A percentile compares a stretch with the other conserved stretches of the same genome.
phyloP scores from a whole-genome alignment of 2,329 filamentous ascomycete genomes.

The Sporothrix mexicana region DNA sequence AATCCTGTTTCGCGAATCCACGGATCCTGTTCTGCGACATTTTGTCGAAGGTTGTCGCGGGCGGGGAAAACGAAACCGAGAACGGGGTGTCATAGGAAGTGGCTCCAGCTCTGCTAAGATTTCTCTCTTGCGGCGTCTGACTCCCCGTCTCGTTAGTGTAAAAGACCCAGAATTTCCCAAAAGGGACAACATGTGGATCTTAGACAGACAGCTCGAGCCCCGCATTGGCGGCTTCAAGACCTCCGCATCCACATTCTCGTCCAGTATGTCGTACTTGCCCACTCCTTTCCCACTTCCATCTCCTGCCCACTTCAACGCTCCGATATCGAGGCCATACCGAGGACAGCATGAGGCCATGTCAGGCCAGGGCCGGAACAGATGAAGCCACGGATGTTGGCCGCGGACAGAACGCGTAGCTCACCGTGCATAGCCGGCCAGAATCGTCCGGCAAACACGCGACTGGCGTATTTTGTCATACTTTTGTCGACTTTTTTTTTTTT shows the following conservation, averaged over 20 bases:
- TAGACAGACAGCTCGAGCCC: background rate
- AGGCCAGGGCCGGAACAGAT: background rate
- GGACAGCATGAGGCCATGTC: background rate
- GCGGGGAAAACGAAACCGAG: constrained; percentile 15
- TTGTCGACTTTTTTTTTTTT: background rate
- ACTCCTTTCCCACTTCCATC: too few species aligned
- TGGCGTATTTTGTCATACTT: background rate
- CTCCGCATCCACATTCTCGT: background rate
- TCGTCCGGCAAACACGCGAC: background rate
- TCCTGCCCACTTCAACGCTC: background rate
- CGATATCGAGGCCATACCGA: constrained; percentile 2
- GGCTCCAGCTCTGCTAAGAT: background rate
- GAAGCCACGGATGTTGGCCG: constrained; percentile 1
- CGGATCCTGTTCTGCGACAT: background rate
- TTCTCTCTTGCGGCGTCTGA: constrained; percentile 10
- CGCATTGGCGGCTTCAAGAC: background rate
- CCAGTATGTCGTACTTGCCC: too few species aligned
- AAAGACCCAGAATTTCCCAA: background rate
- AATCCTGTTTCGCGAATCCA: background rate
- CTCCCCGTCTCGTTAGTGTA: background rate
- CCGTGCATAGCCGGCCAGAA: background rate
- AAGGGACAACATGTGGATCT: background rate
- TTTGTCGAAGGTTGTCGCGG: background rate
- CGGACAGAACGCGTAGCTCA: background rate
- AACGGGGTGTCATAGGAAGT: background rate